Evolutionary conservation across 768 basidiomycete genomes (phyloP), one percentile per base, ranked within the genome.

Genomic region (Termitomyces sp.): DNA sequence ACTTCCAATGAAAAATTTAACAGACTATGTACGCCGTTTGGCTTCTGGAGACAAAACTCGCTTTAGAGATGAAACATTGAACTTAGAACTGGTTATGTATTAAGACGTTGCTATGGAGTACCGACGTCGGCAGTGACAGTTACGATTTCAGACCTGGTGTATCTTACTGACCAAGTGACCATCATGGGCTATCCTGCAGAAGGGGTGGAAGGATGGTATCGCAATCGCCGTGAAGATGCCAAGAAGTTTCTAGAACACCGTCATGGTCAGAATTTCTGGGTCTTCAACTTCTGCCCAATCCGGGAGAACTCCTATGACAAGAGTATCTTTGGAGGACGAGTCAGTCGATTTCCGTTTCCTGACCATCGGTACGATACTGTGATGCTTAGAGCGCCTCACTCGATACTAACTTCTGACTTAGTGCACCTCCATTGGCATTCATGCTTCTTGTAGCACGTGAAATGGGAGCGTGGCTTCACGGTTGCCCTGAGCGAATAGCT

Each of bases 251-350:
- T 94, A 5, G 85, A 90, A 32, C 76, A 84, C 57, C 79, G 87
- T 50, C 92, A 94, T 67, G 84, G 84, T 5, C 80, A 86, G 67
- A 86, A 92, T 67, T 95, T 85, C 70, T 91, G 92, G 87, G 84
- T 95, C 10, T 94, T 92, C 80, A 95, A 96, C 71, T 86, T 95
- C 61, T 95, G 93, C 65, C 92, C 93, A 0, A 67, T 87, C 8
- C 80, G 77, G 63, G 94, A 95, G 72, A 95, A 95, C 69, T 81
- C 86, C 6, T 96, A 96, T 71, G 82, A 86, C 3, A 76, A 87
- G 2, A 73, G 75, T 50, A 74, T 87, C 42, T 95, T 95, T 69
- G 81, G 82, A 12, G 86, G 87, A 8, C 78, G 91, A 46, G 89
- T 94, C 17, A 92, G 89, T 66, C 77, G 93, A 56, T 94, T 89